Conservation (phyloP, 2,329 filamentous ascomycete species). For the Cytospora piceae region DNA sequence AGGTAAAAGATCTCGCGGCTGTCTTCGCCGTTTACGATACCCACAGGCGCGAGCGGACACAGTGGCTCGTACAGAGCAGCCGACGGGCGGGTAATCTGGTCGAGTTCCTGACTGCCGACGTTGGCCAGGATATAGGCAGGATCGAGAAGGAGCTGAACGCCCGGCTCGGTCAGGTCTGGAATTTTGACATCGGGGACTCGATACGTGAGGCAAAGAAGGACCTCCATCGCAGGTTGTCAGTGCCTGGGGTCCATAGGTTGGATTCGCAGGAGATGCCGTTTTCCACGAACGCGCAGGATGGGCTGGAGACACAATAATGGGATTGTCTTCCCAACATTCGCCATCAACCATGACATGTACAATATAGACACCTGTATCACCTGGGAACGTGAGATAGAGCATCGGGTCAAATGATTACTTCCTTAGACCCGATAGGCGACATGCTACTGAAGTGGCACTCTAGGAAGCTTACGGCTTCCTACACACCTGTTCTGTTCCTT, state of each 20-base stretch:
- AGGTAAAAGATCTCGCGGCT: conserved; percentile 41
- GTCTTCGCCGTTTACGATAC: conserved; percentile 57
- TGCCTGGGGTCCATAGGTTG: conserved; percentile 20
- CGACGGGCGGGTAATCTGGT: conserved; percentile 49
- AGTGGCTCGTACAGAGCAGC: conserved; percentile 55
- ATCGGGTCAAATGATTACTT: not conserved
- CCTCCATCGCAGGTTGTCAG: conserved; percentile 15
- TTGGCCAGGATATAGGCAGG: conserved; percentile 42
- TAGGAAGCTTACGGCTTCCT: too few species aligned
- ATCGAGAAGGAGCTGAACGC: conserved; percentile 36
- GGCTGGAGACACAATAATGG: conserved; percentile 17
- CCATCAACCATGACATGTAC: not conserved
- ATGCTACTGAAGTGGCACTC: too few species aligned
- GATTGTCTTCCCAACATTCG: too few species aligned
- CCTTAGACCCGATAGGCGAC: too few species aligned
- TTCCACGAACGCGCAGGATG: conserved; percentile 22
- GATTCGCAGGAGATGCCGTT: conserved; percentile 30
- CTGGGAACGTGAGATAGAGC: not conserved
- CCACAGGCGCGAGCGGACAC: conserved; percentile 51
- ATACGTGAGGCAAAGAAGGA: conserved; percentile 27
- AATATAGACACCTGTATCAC: not conserved
- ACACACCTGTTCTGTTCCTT: too few species aligned
- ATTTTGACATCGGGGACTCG: conserved; percentile 21
- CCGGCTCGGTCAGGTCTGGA: conserved; percentile 25
- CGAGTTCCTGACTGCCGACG: conserved; percentile 47